Conservation (phyloP, 2,329 filamentous ascomycete genomes). For the Lecanicillium sp. region DNA sequence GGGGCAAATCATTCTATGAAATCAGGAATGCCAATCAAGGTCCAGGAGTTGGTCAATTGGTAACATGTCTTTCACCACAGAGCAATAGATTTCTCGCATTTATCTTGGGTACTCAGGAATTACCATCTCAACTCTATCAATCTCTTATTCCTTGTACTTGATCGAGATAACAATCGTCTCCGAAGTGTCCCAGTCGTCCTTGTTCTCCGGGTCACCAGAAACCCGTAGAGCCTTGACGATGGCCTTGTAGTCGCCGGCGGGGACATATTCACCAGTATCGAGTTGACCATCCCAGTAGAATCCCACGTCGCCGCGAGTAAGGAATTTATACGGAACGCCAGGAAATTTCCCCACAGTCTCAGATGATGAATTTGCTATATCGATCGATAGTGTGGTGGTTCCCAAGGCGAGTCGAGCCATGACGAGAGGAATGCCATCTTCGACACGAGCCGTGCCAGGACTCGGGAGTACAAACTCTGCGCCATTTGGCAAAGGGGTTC, state of each 20-base stretch:
- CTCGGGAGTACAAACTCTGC: slow-evolving; percentile 24
- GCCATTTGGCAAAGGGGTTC: slow-evolving; percentile 15
- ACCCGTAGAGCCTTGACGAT: slow-evolving; percentile 34
- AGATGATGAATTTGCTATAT: slow-evolving; percentile 24
- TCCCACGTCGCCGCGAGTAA: slow-evolving; percentile 10
- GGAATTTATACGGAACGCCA: slow-evolving; percentile 24
- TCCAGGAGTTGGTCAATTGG: slow-evolving; percentile 16
- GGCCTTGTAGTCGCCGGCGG: slow-evolving; percentile 35
- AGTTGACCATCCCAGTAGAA: slow-evolving; percentile 33
- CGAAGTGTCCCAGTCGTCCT: slow-evolving; percentile 29
- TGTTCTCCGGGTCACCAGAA: slow-evolving; percentile 29
- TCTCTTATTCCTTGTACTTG: background rate
- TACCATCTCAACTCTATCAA: too few relatives aligned
- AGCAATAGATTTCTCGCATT: too few relatives aligned
- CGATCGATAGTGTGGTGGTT: slow-evolving; percentile 27
- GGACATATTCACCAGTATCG: slow-evolving; percentile 30
- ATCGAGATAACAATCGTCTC: slow-evolving; percentile 20
- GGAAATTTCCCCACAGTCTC: slow-evolving; percentile 26
- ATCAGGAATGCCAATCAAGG: slow-evolving; percentile 14
- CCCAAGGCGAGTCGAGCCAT: slow-evolving; percentile 30
- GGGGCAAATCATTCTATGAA: slow-evolving; percentile 33
- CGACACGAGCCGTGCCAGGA: slow-evolving; percentile 20
- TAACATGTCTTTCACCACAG: background rate
- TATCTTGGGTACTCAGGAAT: too few relatives aligned
- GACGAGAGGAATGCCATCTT: slow-evolving; percentile 19